Base-by-base conservation (phyloP, 345 rosid genomes). In the Citrus maxima region DNA sequence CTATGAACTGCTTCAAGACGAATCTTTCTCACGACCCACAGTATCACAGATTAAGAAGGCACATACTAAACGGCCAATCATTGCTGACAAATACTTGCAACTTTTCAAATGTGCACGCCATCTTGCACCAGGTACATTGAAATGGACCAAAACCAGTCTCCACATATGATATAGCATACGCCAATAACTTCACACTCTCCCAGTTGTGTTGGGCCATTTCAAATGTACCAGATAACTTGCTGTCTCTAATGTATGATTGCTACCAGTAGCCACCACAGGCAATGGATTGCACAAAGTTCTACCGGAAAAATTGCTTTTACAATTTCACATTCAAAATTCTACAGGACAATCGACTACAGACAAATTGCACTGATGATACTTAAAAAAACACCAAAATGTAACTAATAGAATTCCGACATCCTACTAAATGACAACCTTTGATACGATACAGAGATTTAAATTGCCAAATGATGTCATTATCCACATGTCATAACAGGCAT, bases 401-500 rank as follows among this genome's bases (percentile, higher is more conserved):
- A 28, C 25, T 68, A 12, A 28, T 70, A 2, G 27, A 59, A 71
- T 13, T 51, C 8, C 5, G 27, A 30, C 28, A 28, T 51, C 12
- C 40, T 7, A 18, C 6, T 71, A 71, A 54, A 30, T 9, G 19
- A 30, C n/a, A 71, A 71, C 9, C 40, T 71, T 70, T 21, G 14
- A 46, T 28, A 61, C 32, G 61, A 46, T 25, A 56, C 64, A 74
- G 10, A 61, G 32, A 72, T 30, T 55, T 24, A 67, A 54, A 51
- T 54, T 21, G 64, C 67, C 54, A 25, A 32, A 37, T 5, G 68
- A 67, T 77, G 73, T 54, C 73, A 77, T 68, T 68, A 38, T 77
- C 80, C 74, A 68, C 46, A 21, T 38, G 59, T 74, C 77, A 61
- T 75, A 75, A 75, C 49, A 64, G 30, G 32, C 42, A 49, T 76